phyloP scores from a whole-genome alignment of 495 filamentous ascomycete genomes.

The Paragyromitra xinjiangensis region DNA sequence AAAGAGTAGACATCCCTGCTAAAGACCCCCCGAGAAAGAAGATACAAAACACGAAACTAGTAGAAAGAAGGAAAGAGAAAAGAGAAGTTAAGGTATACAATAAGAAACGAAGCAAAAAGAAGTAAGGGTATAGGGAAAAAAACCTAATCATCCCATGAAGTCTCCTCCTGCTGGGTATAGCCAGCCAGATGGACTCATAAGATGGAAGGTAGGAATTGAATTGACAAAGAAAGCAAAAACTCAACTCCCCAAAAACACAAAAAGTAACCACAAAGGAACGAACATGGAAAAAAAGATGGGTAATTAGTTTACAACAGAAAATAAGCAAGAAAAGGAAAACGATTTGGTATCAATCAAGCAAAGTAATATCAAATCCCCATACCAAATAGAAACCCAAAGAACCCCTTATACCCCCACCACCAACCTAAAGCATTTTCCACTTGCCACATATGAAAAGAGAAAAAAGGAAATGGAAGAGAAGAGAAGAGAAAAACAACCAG shows the following conservation, averaged over 20 bases:
- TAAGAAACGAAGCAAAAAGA: conserved; percentile 49
- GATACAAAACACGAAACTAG: neutral
- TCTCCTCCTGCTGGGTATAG: neutral
- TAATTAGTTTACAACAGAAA: conserved; percentile 39
- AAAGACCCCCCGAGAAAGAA: conserved; percentile 19
- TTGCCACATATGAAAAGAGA: conserved; percentile 34
- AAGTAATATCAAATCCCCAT: conserved; percentile 46
- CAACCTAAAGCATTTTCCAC: conserved; percentile 31
- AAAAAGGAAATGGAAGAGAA: conserved; percentile 5
- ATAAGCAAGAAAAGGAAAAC: conserved; percentile 16
- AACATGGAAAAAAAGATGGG: neutral
- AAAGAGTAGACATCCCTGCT: neutral
- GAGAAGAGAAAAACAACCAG: conserved; percentile 12
- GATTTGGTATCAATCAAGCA: conserved; percentile 42
- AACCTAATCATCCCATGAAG: neutral
- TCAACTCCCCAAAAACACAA: conserved; percentile 21
- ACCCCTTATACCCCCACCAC: conserved; percentile 31
- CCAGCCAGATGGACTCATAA: conserved; percentile 6
- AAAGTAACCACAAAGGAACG: conserved; percentile 14
- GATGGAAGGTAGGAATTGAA: neutral
- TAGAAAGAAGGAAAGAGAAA: conserved; percentile 41
- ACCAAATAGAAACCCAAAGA: conserved; percentile 49
- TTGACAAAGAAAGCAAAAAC: neutral
- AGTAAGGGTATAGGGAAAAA: conserved; percentile 36
- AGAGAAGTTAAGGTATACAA: conserved; percentile 55